A percentile compares a stretch with the other conserved stretches of the same genome.
Evolutionary conservation across 345 rosid genomes (phyloP).

Genomic region (Populus deltoides): DNA sequence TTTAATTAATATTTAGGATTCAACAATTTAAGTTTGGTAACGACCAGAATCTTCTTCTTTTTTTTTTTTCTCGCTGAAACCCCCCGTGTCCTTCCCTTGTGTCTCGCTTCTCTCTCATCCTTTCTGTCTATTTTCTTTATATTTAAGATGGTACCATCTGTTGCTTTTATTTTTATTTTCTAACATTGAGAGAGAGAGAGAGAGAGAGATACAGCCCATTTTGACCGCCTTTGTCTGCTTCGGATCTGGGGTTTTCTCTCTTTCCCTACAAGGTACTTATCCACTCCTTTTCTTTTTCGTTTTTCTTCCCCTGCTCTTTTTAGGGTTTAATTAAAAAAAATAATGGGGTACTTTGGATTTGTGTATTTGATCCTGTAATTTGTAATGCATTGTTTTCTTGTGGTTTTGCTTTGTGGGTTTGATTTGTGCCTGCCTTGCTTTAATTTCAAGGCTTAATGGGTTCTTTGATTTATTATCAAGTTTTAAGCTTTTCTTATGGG

Average conservation of each 20-base stretch:
- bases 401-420: neutral
- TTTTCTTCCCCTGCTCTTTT: neutral
- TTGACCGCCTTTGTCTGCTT: neutral
- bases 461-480: neutral
- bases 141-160: neutral
- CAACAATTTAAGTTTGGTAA: neutral
- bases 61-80: neutral
- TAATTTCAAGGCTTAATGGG: neutral
- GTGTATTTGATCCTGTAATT: neutral
- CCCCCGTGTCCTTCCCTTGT: conserved; percentile 4
- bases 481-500: neutral
- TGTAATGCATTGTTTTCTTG: neutral
- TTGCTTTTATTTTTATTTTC: neutral
- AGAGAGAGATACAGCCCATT: neutral
- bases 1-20: neutral
- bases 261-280: conserved; percentile 9
- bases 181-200: neutral
- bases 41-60: neutral
- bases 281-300: neutral
- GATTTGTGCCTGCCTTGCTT: conserved; percentile 3
- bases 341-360: neutral
- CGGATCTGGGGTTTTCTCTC: conserved; percentile 16
- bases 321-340: neutral
- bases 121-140: neutral
- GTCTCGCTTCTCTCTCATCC: neutral